Evolutionary conservation across 2,329 filamentous ascomycete species (phyloP).

Genomic region (Cercospora beticola): DNA sequence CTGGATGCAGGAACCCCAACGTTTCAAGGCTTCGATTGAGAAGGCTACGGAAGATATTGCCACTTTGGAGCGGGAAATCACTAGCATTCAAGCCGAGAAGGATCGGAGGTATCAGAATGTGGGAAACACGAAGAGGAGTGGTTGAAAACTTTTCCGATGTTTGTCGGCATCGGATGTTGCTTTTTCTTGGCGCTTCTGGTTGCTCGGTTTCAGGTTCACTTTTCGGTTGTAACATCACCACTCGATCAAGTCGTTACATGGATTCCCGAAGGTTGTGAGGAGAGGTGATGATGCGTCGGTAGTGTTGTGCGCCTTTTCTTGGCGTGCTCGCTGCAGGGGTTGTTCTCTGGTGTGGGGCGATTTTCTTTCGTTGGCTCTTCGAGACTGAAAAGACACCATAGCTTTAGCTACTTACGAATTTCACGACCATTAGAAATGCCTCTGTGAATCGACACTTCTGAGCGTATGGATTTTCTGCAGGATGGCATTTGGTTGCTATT

Average conservation of each 20-base stretch:
- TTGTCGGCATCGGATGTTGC: neutral
- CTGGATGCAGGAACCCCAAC: constrained; percentile 70
- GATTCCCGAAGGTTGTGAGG: too few relatives aligned
- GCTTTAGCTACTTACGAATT: constrained; percentile 2
- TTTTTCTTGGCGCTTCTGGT: neutral
- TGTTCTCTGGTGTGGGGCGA: neutral
- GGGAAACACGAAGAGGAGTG: constrained; percentile 28
- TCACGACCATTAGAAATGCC: neutral
- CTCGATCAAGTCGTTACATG: neutral
- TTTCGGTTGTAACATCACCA: neutral
- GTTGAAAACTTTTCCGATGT: constrained; percentile 1
- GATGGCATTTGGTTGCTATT: neutral
- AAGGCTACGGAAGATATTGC: constrained; percentile 72
- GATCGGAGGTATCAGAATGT: constrained; percentile 29
- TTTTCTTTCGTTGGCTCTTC: neutral
- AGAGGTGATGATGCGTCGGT: too few relatives aligned
- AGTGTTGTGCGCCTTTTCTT: neutral
- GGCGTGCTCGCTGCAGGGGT: constrained; percentile 2
- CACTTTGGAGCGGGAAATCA: constrained; percentile 68
- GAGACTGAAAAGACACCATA: constrained; percentile 2
- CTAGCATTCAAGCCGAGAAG: constrained; percentile 51
- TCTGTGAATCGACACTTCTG: neutral
- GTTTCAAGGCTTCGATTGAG: constrained; percentile 59
- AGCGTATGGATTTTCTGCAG: neutral
- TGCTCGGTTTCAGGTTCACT: constrained; percentile 1